Base-by-base conservation (phyloP, 768 basidiomycete species). In the Phlebiopsis flavidoalba region DNA sequence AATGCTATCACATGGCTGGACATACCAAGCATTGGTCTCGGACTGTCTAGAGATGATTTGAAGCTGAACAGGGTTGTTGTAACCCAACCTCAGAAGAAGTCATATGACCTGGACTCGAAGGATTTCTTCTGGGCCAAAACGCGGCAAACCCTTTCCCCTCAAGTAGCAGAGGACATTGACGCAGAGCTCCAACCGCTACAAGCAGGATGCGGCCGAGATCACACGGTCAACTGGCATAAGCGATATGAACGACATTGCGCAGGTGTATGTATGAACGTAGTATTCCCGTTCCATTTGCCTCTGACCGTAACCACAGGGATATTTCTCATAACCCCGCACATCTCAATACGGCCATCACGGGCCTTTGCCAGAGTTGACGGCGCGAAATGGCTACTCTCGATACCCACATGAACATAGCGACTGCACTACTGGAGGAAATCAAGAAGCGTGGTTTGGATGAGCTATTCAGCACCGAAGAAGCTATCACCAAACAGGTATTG, bases 341-440 rank as follows among this genome's bases (percentile, higher is more conserved):
- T 72, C 77, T 99, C 53, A 98, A 98, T 76, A 93, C 94, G 0
- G 97, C 97, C 8, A 97, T 99, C 70, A 98, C 95, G 1, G 93
- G n/a, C n/a, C 95, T 63, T 79, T 99, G 19, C 97, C 97, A 1
- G 97, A 98, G 71, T 78, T 99, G 53, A 98, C 96, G 4, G 95
- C 97, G 3, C 85, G 97, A 46, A 99, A 99, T n/a, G 69, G 92
- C 94, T 35, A 95, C 92, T 1, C 82, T 99, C 24, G 97, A 99
- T 72, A 94, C 95, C 3, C 97, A 99, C 71, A 98, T 99, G 95
- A 98, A 98, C 74, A 96, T 99, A 59, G 96, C 96, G 40, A 97
- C 95, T 12, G 90, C 95, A 17, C 76, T 99, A 10, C 77, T 99
- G 31, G 94, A 96, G 71, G 88, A 97, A 40, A 97, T 99, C 77